These are phyloP conservation scores for Deinandra increscens DNA, from an alignment of 129 eudicot species.

Conservation along the genomic window DNA sequence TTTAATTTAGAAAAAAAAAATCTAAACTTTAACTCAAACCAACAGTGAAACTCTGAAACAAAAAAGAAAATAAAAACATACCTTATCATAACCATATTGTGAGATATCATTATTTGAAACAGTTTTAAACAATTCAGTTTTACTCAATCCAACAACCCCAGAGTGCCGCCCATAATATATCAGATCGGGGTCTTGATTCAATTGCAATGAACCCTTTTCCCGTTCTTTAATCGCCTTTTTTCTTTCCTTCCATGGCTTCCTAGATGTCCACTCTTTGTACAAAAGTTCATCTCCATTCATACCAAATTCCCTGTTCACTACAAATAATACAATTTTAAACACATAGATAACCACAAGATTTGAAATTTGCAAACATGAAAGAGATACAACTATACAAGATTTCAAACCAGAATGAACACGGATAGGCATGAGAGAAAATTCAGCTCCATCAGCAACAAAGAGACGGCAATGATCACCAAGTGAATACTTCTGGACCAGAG, in stretches of 20 bases:
- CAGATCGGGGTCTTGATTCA: constrained; percentile 62
- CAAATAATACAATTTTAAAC: constrained; percentile 5
- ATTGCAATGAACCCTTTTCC: constrained; percentile 34
- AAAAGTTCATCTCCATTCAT: constrained; percentile 32
- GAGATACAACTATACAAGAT: constrained; percentile 33
- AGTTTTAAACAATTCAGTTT: constrained; percentile 45
- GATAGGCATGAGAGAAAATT: constrained; percentile 64
- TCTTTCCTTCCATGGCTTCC: constrained; percentile 88
- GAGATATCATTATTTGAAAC: constrained; percentile 40
- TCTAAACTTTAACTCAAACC: constrained; percentile 10
- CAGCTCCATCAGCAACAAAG: constrained; percentile 91
- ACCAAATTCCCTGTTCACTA: constrained; percentile 41
- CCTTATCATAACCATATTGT: constrained; percentile 77
- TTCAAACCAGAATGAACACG: constrained; percentile 35
- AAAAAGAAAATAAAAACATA: constrained; percentile 3
- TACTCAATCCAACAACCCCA: constrained; percentile 80
- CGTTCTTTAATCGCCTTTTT: constrained; percentile 57
- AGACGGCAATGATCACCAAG: constrained; percentile 88
- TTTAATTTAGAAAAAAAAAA: constrained; percentile 7
- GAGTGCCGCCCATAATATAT: constrained; percentile 78
- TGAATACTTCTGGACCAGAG: constrained; percentile 68
- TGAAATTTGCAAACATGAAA: background rate
- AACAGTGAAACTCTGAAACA: background rate
- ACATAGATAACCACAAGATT: background rate
- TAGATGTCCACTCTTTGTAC: constrained; percentile 84